These are phyloP conservation scores for Daedaleopsis sinensis DNA, from an alignment of 768 basidiomycete genomes.

Conservation along the genomic window DNA sequence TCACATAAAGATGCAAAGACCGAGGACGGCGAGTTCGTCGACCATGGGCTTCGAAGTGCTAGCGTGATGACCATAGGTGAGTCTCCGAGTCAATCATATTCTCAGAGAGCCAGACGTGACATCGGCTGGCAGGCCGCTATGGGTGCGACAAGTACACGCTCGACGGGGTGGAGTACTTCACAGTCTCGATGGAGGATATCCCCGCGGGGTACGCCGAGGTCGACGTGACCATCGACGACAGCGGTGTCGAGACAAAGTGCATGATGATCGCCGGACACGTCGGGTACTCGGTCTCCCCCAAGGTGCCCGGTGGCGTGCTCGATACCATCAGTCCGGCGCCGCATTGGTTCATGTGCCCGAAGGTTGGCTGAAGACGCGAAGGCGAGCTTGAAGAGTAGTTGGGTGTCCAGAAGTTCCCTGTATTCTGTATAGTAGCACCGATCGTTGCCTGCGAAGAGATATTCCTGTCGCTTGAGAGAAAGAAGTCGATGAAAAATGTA, in stretches of 20 bases:
- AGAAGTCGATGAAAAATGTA: no score
- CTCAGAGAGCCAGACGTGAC: no score
- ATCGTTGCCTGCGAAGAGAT: no score
- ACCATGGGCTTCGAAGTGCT: no score
- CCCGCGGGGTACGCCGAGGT: slow-evolving; percentile 10
- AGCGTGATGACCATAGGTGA: background rate
- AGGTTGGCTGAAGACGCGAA: background rate
- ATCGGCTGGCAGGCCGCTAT: background rate
- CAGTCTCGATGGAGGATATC: background rate
- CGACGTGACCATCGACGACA: slow-evolving; percentile 5
- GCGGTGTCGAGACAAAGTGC: background rate
- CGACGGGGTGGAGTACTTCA: slow-evolving; percentile 9
- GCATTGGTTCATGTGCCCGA: slow-evolving; percentile 14
- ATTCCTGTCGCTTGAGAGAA: no score
- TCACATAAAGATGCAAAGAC: no score
- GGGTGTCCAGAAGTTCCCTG: background rate
- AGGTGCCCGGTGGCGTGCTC: background rate
- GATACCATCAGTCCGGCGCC: slow-evolving; percentile 5
- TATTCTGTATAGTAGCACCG: background rate
- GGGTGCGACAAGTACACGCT: background rate
- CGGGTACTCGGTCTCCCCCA: background rate
- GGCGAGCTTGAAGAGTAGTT: background rate
- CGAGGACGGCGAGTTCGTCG: no score
- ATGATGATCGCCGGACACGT: slow-evolving; percentile 17
- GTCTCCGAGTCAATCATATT: background rate